phyloP scores from a whole-genome alignment of 2,329 filamentous ascomycete species.

The Pseudogymnoascus sp. region DNA sequence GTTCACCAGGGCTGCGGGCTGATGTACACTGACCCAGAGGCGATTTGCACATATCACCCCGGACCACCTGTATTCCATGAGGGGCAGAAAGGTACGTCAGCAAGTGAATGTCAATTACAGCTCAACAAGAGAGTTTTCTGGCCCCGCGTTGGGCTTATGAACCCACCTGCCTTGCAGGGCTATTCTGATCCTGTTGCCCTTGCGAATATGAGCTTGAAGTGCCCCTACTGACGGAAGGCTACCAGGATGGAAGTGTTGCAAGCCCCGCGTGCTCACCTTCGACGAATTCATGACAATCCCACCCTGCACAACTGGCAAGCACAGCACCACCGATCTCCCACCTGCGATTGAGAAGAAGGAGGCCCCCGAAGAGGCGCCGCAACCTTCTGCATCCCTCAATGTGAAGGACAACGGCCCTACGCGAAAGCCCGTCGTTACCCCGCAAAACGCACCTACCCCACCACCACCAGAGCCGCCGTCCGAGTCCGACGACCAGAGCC shows the following conservation, averaged over 20 bases:
- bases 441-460: slow-evolving; percentile 32
- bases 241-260: slow-evolving; percentile 97
- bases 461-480: slow-evolving; percentile 60
- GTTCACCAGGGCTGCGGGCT: slow-evolving; percentile 96
- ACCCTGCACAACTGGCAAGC: slow-evolving; percentile 86
- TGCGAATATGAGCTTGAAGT: slow-evolving; percentile 9
- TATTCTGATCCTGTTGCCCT: slow-evolving; percentile 12
- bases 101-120: slow-evolving; percentile 7
- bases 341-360: slow-evolving; percentile 54
- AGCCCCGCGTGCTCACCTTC: slow-evolving; percentile 90
- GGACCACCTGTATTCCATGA: slow-evolving; percentile 94
- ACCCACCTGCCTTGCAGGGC: slow-evolving; percentile 6
- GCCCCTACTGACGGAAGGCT: background rate
- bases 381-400: slow-evolving; percentile 15
- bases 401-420: slow-evolving; percentile 46
- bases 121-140: background rate
- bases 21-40: slow-evolving; percentile 70
- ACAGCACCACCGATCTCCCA: slow-evolving; percentile 74
- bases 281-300: slow-evolving; percentile 93
- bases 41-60: slow-evolving; percentile 85
- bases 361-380: slow-evolving; percentile 33
- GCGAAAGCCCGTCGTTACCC: slow-evolving; percentile 37
- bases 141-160: slow-evolving; percentile 9
- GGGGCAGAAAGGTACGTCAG: slow-evolving; percentile 80
- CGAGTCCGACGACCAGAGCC: slow-evolving; percentile 74